phyloP scores from a whole-genome alignment of 257 asterid species.

The Mitragyna speciosa region DNA sequence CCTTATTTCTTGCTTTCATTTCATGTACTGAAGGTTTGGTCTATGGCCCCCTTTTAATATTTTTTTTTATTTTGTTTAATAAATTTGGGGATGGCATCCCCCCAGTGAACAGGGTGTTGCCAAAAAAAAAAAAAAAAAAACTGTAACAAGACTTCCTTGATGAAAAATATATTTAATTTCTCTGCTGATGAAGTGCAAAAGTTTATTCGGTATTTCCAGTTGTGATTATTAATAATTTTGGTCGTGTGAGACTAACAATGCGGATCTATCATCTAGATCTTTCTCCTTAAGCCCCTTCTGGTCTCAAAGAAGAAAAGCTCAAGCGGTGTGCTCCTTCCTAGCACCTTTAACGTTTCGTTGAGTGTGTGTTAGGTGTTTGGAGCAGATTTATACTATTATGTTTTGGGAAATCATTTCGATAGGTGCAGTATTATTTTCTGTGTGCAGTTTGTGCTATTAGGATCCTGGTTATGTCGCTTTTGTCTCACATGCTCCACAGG shows the following conservation, averaged over 20 bases:
- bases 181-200: not conserved
- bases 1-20: too few relatives aligned
- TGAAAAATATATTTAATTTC: not conserved
- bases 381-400: not conserved
- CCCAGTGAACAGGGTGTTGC: too few relatives aligned
- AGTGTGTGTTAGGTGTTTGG: not conserved
- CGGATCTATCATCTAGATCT: not conserved
- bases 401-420: not conserved
- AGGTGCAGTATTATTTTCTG: not conserved
- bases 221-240: not conserved
- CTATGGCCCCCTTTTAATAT: too few relatives aligned
- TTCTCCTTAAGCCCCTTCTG: not conserved
- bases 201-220: not conserved
- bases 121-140: too few relatives aligned
- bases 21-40: too few relatives aligned
- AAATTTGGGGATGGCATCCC: too few relatives aligned
- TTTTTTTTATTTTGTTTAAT: too few relatives aligned
- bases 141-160: not conserved
- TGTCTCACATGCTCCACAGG: not conserved
- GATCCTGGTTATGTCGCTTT: not conserved
- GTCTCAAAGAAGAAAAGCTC: not conserved
- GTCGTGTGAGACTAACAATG: not conserved
- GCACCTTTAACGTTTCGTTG: not conserved
- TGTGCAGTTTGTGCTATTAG: not conserved
- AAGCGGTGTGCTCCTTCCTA: not conserved